These are phyloP conservation scores for Fusarium veterinarium DNA, from an alignment of 2,329 filamentous ascomycete species.

Conservation along the genomic window DNA sequence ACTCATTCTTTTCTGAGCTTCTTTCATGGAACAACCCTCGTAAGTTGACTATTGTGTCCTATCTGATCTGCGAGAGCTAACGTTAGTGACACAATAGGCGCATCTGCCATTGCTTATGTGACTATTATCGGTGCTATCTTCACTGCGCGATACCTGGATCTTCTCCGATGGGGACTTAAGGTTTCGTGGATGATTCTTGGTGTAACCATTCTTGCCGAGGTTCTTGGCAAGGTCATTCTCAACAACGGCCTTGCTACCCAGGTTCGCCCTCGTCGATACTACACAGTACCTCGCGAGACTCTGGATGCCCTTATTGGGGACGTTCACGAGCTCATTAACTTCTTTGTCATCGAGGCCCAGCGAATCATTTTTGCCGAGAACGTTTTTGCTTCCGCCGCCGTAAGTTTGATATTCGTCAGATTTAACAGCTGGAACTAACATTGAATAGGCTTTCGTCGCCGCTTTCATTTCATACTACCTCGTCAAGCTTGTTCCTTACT, in stretches of 20 bases:
- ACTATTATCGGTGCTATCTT: conserved; percentile 70
- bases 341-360: conserved; percentile 77
- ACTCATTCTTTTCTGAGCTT: conserved; percentile 76
- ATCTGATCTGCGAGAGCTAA: conserved; percentile 25
- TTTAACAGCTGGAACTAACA: conserved; percentile 31
- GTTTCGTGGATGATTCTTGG: conserved; percentile 72
- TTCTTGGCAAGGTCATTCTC: conserved; percentile 69
- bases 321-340: conserved; percentile 76
- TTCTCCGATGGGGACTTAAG: conserved; percentile 74
- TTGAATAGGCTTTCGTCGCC: conserved; percentile 64
- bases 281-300: conserved; percentile 72
- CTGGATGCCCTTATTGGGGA: conserved; percentile 71
- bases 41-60: conserved; percentile 52
- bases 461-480: conserved; percentile 76
- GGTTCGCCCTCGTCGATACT: conserved; percentile 74
- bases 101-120: conserved; percentile 73
- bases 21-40: conserved; percentile 77
- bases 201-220: conserved; percentile 70
- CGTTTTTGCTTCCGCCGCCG: conserved; percentile 67
- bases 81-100: conserved; percentile 56
- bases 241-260: conserved; percentile 73
- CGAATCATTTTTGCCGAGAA: conserved; percentile 77
- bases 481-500: conserved; percentile 76
- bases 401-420: conserved; percentile 55
- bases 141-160: conserved; percentile 72